Conservation (phyloP, 768 basidiomycete species). For the Lentinula boryana region DNA sequence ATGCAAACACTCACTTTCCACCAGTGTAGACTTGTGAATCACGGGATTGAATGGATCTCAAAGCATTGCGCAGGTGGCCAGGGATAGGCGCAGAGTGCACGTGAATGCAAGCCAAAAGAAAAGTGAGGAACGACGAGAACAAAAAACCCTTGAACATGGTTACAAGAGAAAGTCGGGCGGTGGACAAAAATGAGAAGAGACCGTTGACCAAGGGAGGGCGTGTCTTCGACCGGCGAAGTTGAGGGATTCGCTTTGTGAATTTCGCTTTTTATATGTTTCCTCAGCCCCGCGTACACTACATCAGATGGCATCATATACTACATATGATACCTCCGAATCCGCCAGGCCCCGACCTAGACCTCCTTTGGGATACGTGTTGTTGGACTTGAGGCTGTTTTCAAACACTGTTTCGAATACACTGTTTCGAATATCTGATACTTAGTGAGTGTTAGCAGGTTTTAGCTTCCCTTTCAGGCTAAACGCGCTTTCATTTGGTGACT, state of each 20-base stretch:
- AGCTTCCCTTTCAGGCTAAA: no score
- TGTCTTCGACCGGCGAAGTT: slow-evolving; percentile 4
- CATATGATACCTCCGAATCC: neutral
- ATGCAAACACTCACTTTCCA: neutral
- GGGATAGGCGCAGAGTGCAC: neutral
- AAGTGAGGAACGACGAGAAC: neutral
- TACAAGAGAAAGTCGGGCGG: neutral
- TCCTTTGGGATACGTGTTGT: no score
- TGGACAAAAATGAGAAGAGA: neutral
- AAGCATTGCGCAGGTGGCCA: neutral
- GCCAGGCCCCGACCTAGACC: no score
- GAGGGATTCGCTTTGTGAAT: neutral
- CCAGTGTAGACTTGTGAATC: neutral
- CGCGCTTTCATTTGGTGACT: no score
- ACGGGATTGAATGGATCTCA: neutral
- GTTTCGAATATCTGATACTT: no score
- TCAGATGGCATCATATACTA: neutral
- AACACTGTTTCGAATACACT: no score
- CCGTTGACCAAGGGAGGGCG: neutral
- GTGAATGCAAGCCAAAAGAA: neutral
- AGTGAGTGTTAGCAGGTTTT: no score
- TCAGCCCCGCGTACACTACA: neutral
- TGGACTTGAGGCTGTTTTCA: no score
- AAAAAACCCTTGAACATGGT: neutral
- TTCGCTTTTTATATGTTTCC: neutral